phyloP scores from a whole-genome alignment of 306 rosid species.

The Pterocarpus macrocarpus region DNA sequence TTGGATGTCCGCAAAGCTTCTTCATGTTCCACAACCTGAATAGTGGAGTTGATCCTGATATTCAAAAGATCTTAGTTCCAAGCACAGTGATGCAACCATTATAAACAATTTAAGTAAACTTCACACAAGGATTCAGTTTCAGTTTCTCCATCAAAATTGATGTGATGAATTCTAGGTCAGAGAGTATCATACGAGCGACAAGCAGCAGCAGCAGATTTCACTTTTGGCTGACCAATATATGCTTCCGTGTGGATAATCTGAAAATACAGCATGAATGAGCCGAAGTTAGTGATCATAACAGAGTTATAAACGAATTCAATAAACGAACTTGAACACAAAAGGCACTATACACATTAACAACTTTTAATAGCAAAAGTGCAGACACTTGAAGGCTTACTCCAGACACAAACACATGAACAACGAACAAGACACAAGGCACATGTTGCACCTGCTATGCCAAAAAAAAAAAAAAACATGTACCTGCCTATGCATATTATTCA shows the following conservation, averaged over 20 bases:
- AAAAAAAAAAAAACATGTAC: conserved; percentile 43
- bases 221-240: conserved; percentile 92
- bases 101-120: conserved; percentile 26
- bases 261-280: conserved; percentile 15
- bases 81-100: conserved; percentile 31
- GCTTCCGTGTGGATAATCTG: conserved; percentile 91
- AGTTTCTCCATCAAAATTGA: conserved; percentile 30
- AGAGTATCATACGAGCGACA: conserved; percentile 75
- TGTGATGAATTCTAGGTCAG: neutral
- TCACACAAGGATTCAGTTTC: neutral
- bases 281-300: neutral
- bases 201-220: conserved; percentile 86
- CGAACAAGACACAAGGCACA: too few species aligned
- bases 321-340: conserved; percentile 17
- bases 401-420: too few species aligned
- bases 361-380: neutral
- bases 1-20: conserved; percentile 89
- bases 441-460: too few species aligned
- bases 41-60: conserved; percentile 82
- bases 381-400: too few species aligned
- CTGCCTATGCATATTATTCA: conserved; percentile 98
- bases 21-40: conserved; percentile 80
- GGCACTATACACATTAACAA: conserved; percentile 13
- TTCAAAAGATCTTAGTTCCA: conserved; percentile 44
- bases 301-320: neutral